phyloP scores from a whole-genome alignment of 768 basidiomycete species.

The Asterophora lycoperdoides region DNA sequence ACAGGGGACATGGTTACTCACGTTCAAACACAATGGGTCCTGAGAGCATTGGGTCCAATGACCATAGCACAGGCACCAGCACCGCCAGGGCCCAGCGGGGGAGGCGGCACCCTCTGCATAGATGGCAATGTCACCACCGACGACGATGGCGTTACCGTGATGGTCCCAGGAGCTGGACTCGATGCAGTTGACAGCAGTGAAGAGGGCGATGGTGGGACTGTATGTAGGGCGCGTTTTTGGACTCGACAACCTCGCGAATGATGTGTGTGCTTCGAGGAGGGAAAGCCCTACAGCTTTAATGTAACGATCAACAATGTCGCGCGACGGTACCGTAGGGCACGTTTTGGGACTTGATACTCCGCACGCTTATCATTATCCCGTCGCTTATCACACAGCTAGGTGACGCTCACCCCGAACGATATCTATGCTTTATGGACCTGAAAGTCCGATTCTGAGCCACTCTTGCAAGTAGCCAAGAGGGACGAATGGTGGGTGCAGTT shows the following conservation, averaged over 20 bases:
- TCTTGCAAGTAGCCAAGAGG: too few species aligned
- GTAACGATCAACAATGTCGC: too few species aligned
- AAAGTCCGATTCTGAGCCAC: too few species aligned
- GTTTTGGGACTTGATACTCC: too few species aligned
- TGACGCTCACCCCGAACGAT: too few species aligned
- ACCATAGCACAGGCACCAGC: constrained; percentile 94
- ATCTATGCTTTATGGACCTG: too few species aligned
- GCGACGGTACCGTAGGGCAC: too few species aligned
- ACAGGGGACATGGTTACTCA: constrained; percentile 40
- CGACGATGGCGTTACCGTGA: constrained; percentile 94
- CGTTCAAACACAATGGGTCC: constrained; percentile 92
- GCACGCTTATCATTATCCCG: too few species aligned
- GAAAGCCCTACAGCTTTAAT: too few species aligned
- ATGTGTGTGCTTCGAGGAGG: too few species aligned
- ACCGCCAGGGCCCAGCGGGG: constrained; percentile 94
- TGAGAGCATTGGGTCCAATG: constrained; percentile 95
- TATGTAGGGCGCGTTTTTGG: constrained; percentile 99
- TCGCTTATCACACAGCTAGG: too few species aligned
- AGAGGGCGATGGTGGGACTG: constrained; percentile 96
- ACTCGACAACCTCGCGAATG: constrained; percentile 98
- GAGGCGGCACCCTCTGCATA: constrained; percentile 95
- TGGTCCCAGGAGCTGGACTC: constrained; percentile 97
- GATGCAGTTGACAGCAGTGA: constrained; percentile 98
- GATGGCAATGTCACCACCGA: constrained; percentile 95
- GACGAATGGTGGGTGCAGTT: too few species aligned